Percentiles rank a stretch among this genome's conserved stretches.
phyloP scores from a whole-genome alignment of 345 rosid species.

The Camelina laxa region DNA sequence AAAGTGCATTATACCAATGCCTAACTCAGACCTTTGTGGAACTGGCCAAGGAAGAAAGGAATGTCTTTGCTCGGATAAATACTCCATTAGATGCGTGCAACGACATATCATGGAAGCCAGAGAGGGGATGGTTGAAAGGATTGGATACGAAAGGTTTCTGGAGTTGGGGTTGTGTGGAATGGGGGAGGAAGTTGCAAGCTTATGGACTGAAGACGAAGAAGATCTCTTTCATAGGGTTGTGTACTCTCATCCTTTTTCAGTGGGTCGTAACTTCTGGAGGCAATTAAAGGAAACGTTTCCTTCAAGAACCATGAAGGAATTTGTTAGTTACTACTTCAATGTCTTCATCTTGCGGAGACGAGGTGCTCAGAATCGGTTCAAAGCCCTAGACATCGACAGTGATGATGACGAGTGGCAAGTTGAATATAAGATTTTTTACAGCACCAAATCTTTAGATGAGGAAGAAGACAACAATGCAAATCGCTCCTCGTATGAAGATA shows the following conservation, averaged over 20 bases:
- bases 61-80: slow-evolving; percentile 63
- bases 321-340: slow-evolving; percentile 84
- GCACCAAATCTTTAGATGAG: slow-evolving; percentile 44
- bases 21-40: slow-evolving; percentile 37
- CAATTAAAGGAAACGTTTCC: slow-evolving; percentile 56
- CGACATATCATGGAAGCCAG: slow-evolving; percentile 72
- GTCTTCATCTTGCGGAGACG: slow-evolving; percentile 74
- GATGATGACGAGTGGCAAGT: slow-evolving; percentile 84
- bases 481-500: slow-evolving; percentile 34
- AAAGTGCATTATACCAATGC: slow-evolving; percentile 69
- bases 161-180: slow-evolving; percentile 68
- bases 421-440: slow-evolving; percentile 28
- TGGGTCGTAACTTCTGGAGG: slow-evolving; percentile 70
- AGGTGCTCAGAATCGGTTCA: slow-evolving; percentile 71
- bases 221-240: slow-evolving; percentile 57
- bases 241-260: slow-evolving; percentile 59
- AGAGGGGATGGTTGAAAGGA: slow-evolving; percentile 50
- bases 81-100: slow-evolving; percentile 64
- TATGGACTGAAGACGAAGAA: slow-evolving; percentile 79
- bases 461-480: slow-evolving; percentile 46
- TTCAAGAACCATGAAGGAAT: slow-evolving; percentile 58
- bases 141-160: slow-evolving; percentile 57
- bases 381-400: slow-evolving; percentile 59
- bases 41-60: slow-evolving; percentile 54
- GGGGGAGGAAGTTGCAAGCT: slow-evolving; percentile 72